A percentile compares a stretch with the other conserved stretches of the same genome.
Conservation (phyloP, 1,139 yeast genomes). For the Lodderomyces elongisporus region DNA sequence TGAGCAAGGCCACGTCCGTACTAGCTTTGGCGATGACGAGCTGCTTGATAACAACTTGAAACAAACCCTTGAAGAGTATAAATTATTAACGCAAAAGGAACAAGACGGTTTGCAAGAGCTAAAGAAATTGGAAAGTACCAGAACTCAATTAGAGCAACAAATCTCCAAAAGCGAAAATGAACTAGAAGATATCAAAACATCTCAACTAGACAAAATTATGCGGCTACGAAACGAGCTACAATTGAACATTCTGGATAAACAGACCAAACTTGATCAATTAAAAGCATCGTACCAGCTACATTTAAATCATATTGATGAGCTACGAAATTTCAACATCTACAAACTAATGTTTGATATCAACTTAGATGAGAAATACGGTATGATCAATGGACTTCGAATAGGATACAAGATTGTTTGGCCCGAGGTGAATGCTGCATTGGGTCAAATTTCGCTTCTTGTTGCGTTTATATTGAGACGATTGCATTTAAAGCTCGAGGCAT, state of each 20-base stretch:
- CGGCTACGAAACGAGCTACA: slow-evolving; percentile 48
- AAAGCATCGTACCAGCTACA: slow-evolving; percentile 60
- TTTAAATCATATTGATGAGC: slow-evolving; percentile 58
- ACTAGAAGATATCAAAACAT: slow-evolving; percentile 30
- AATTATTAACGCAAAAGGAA: slow-evolving; percentile 29
- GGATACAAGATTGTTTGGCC: slow-evolving; percentile 82
- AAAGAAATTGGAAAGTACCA: slow-evolving; percentile 38
- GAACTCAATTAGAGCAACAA: slow-evolving; percentile 36
- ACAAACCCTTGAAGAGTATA: slow-evolving; percentile 38
- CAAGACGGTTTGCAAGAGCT: slow-evolving; percentile 38
- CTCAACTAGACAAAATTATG: slow-evolving; percentile 42
- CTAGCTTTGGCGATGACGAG: slow-evolving; percentile 2
- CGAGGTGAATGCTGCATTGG: slow-evolving; percentile 89
- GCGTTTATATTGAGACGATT: slow-evolving; percentile 61
- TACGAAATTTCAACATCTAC: slow-evolving; percentile 74
- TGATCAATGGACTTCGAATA: slow-evolving; percentile 77
- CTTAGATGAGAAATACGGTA: slow-evolving; percentile 71
- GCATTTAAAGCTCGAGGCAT: slow-evolving; percentile 50
- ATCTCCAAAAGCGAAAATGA: slow-evolving; percentile 35
- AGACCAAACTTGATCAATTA: slow-evolving; percentile 53
- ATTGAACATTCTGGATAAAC: slow-evolving; percentile 42
- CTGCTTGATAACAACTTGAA: slow-evolving; percentile 35
- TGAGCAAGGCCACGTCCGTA: slow-evolving; percentile 10
- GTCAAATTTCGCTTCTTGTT: slow-evolving; percentile 70
- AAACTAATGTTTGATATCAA: slow-evolving; percentile 79